A percentile compares a stretch with the other conserved stretches of the same genome.
Evolutionary conservation across 2,329 filamentous ascomycete genomes (phyloP).

Genomic region (Cryphonectria nitschkei): DNA sequence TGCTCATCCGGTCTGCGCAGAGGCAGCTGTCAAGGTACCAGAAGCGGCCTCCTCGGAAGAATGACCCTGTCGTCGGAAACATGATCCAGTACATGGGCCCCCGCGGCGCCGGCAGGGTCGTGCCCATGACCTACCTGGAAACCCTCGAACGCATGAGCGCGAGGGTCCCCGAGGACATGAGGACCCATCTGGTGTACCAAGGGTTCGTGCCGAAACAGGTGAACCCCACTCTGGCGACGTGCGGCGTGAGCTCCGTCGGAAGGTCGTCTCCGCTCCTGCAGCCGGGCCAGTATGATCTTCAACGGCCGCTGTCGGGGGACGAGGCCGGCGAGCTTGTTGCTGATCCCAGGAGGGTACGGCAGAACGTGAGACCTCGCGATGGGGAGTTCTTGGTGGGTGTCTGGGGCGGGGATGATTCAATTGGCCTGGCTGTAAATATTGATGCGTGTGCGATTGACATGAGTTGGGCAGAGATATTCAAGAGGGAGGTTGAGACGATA

Average conservation of each 20-base stretch:
- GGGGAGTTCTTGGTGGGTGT: constrained; percentile 26
- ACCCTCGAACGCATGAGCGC: constrained; percentile 22
- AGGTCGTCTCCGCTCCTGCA: constrained; percentile 3
- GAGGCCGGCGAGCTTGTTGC: constrained; percentile 13
- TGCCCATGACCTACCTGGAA: constrained; percentile 24
- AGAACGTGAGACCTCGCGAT: constrained; percentile 25
- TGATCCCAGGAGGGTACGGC: constrained; percentile 9
- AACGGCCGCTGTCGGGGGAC: neutral
- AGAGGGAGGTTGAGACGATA: constrained; percentile 15
- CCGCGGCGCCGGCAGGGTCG: constrained; percentile 16
- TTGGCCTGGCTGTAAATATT: constrained; percentile 16
- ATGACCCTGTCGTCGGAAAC: neutral
- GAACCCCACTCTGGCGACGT: constrained; percentile 25
- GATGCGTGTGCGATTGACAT: constrained; percentile 25
- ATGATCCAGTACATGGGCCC: constrained; percentile 22
- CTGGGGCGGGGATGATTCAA: constrained; percentile 19
- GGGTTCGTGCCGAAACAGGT: constrained; percentile 18
- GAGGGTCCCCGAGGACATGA: constrained; percentile 14
- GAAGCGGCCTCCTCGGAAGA: constrained; percentile 13
- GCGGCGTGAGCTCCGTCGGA: constrained; percentile 26
- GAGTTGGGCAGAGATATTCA: constrained; percentile 21
- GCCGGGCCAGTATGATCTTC: constrained; percentile 21
- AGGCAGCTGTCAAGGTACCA: constrained; percentile 26
- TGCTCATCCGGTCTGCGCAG: constrained; percentile 25
- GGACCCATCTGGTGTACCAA: constrained; percentile 16